Evolutionary conservation across 1,284 basidiomycete species (phyloP).

Genomic region (Malassezia globosa): DNA sequence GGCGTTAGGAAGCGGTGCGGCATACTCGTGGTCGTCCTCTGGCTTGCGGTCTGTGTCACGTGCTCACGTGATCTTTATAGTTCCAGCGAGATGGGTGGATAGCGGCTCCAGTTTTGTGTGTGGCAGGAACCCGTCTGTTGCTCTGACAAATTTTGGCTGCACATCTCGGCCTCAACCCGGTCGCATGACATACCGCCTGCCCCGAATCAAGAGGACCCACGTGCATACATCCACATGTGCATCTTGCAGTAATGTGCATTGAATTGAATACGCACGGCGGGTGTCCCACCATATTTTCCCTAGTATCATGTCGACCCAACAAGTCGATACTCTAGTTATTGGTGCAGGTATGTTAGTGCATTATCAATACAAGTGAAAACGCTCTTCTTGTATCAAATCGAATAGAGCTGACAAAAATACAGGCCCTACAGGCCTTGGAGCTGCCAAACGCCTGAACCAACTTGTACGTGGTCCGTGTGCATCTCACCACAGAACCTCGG

Average conservation of each 20-base stretch:
- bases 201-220: too few species aligned
- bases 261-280: not conserved
- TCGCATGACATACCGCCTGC: too few species aligned
- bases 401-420: not conserved
- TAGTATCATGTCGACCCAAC: slow-evolving; percentile 8
- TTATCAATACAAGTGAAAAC: not conserved
- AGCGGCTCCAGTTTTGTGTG: not conserved
- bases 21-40: not conserved
- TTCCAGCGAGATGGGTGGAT: slow-evolving; percentile 1
- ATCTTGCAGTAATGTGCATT: not conserved
- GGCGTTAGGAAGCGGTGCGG: too few species aligned
- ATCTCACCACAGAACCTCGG: slow-evolving; percentile 44
- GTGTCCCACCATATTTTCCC: not conserved
- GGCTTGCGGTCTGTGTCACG: slow-evolving; percentile 1
- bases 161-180: too few species aligned
- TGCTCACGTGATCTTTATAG: slow-evolving; percentile 1
- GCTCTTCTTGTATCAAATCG: not conserved
- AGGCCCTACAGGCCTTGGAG: slow-evolving; percentile 51
- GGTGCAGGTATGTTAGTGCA: slow-evolving; percentile 30
- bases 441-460: slow-evolving; percentile 52
- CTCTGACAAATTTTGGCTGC: too few species aligned
- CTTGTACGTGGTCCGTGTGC: slow-evolving; percentile 36
- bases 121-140: not conserved
- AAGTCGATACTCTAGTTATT: slow-evolving; percentile 46
- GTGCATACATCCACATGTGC: slow-evolving; percentile 1